Percentiles rank a stretch among this genome's conserved stretches.
These are phyloP conservation scores for Lepidium africanum DNA, from an alignment of 345 rosid species.

Conservation along the genomic window DNA sequence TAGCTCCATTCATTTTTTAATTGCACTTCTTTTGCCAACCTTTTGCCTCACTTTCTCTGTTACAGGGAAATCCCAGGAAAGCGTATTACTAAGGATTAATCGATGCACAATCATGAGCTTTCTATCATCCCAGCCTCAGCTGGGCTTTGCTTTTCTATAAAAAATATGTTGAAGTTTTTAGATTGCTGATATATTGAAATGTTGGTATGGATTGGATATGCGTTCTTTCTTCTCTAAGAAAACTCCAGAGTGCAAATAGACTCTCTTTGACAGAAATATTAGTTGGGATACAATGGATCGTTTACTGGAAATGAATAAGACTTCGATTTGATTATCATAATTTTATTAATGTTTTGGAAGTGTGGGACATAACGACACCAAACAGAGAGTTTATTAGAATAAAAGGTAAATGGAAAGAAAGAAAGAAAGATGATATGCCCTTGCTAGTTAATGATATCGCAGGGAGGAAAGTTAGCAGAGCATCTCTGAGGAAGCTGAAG, in stretches of 20 bases:
- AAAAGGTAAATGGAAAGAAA: not conserved
- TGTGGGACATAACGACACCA: not conserved
- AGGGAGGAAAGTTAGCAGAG: constrained; percentile 69
- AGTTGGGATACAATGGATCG: not conserved
- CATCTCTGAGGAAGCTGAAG: constrained; percentile 78
- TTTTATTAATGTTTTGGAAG: constrained; percentile 12
- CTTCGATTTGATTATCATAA: not conserved
- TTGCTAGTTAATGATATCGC: constrained; percentile 33
- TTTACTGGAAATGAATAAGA: not conserved
- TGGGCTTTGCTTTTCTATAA: constrained; percentile 3
- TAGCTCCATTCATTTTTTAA: not conserved
- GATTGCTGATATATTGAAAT: constrained; percentile 5
- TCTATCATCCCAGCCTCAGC: not conserved
- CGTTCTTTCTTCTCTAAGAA: not conserved
- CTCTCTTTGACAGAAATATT: not conserved
- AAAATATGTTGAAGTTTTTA: not conserved
- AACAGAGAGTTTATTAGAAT: constrained; percentile 11
- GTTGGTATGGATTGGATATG: constrained; percentile 16
- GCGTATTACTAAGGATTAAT: constrained; percentile 25
- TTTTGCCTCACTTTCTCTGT: not conserved
- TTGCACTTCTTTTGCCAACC: not conserved
- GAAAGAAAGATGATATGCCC: not conserved
- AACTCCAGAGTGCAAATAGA: not conserved
- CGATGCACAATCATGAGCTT: not conserved
- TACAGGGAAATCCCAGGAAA: constrained; percentile 33